A percentile compares a stretch with the other conserved stretches of the same genome.
These are phyloP conservation scores for Amanita brunnescens DNA, from an alignment of 768 basidiomycete genomes.

Conservation along the genomic window DNA sequence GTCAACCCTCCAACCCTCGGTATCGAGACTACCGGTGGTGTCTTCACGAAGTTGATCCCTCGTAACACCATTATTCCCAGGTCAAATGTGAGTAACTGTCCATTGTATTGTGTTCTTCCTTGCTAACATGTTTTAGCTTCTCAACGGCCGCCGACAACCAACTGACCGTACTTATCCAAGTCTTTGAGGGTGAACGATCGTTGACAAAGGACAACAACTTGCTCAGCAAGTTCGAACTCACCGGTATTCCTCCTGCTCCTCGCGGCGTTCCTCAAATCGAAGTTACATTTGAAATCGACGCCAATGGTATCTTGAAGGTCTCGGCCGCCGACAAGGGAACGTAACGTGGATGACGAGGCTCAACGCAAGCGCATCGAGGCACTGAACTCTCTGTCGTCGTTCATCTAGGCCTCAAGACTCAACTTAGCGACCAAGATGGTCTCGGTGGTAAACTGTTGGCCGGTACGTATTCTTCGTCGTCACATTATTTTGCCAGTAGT, in stretches of 20 bases:
- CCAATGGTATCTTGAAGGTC: constrained; percentile 94
- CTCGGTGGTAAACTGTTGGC: too few species aligned
- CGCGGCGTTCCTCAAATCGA: constrained; percentile 97
- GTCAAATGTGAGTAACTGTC: constrained; percentile 58
- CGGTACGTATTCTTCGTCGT: constrained; percentile 21
- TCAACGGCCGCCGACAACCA: constrained; percentile 86
- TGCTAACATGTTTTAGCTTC: constrained; percentile 35
- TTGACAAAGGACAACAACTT: constrained; percentile 98
- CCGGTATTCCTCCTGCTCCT: constrained; percentile 87
- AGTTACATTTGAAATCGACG: constrained; percentile 92
- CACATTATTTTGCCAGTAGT: neutral
- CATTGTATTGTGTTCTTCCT: neutral
- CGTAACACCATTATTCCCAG: constrained; percentile 98
- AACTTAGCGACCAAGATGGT: constrained; percentile 83
- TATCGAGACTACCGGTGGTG: constrained; percentile 98
- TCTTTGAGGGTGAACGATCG: constrained; percentile 95
- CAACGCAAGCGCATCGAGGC: constrained; percentile 79
- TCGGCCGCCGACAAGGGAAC: constrained; percentile 91
- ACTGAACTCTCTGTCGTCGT: constrained; percentile 74
- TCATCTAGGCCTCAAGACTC: constrained; percentile 84
- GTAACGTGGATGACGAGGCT: constrained; percentile 65
- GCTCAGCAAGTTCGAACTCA: constrained; percentile 94
- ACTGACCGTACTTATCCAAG: constrained; percentile 93
- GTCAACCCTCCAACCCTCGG: constrained; percentile 95
- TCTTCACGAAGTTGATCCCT: constrained; percentile 95